Conservation (phyloP, 331 rosid genomes). For the Quercus phellos region DNA sequence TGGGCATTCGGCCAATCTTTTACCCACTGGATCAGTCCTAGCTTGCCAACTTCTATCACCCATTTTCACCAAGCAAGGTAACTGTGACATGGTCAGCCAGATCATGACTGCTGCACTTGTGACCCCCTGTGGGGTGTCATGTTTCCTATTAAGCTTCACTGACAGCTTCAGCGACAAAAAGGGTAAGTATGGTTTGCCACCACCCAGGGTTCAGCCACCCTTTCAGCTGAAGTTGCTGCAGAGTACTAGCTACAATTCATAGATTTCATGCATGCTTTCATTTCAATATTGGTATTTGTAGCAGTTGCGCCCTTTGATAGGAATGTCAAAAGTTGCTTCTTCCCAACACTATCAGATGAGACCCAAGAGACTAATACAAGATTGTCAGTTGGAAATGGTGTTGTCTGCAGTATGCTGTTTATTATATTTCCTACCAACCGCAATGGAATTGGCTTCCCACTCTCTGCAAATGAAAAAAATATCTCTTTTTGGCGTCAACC, state of each 20-base stretch:
- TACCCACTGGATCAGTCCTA: slow-evolving; percentile 84
- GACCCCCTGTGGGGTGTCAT: slow-evolving; percentile 51
- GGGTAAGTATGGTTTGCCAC: slow-evolving; percentile 74
- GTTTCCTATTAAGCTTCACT: slow-evolving; percentile 62
- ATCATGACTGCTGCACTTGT: slow-evolving; percentile 61
- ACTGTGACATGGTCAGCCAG: slow-evolving; percentile 57
- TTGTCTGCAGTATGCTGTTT: slow-evolving; percentile 60
- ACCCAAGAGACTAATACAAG: slow-evolving; percentile 57
- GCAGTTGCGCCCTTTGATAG: slow-evolving; percentile 77
- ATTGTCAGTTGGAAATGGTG: slow-evolving; percentile 76
- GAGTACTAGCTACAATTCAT: slow-evolving; percentile 46
- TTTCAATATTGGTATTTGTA: slow-evolving; percentile 69
- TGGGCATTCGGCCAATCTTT: slow-evolving; percentile 82
- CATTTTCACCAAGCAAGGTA: slow-evolving; percentile 58
- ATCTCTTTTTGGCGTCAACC: not conserved
- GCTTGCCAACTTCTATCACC: slow-evolving; percentile 80
- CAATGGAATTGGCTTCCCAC: slow-evolving; percentile 86
- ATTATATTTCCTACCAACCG: slow-evolving; percentile 70
- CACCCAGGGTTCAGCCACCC: slow-evolving; percentile 42
- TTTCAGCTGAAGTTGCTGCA: slow-evolving; percentile 41
- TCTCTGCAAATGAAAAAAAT: slow-evolving; percentile 35
- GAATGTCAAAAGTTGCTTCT: slow-evolving; percentile 67
- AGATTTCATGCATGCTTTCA: slow-evolving; percentile 71
- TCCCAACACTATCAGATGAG: slow-evolving; percentile 62
- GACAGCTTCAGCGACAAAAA: slow-evolving; percentile 69